A percentile compares a stretch with the other conserved stretches of the same genome.
Evolutionary conservation across 1,139 yeast genomes (phyloP).

Genomic region (Magnusiomyces ingens): DNA sequence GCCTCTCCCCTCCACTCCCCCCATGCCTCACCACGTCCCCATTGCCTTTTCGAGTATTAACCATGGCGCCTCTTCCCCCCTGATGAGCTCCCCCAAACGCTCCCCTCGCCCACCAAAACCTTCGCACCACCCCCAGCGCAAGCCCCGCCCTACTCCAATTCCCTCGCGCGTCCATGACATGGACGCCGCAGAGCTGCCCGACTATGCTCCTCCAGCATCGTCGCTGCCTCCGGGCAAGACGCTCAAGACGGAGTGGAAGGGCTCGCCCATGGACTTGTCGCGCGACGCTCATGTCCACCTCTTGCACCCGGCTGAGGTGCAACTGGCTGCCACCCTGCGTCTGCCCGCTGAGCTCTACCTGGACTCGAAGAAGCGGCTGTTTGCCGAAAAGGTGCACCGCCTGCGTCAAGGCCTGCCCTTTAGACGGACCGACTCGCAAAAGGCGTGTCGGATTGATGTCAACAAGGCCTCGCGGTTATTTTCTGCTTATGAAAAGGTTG

Average conservation of each 20-base stretch:
- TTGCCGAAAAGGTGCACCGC: constrained; percentile 80
- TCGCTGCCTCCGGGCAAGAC: constrained; percentile 67
- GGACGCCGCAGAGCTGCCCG: constrained; percentile 40
- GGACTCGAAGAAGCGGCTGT: constrained; percentile 87
- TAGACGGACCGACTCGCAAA: constrained; percentile 95
- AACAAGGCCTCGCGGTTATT: constrained; percentile 89
- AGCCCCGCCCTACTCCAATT: constrained; percentile 5
- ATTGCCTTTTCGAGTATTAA: not conserved
- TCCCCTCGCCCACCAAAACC: constrained; percentile 4
- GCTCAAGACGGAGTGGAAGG: constrained; percentile 93
- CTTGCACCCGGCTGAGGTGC: constrained; percentile 88
- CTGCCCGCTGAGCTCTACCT: constrained; percentile 81
- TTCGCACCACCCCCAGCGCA: constrained; percentile 2
- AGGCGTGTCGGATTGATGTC: constrained; percentile 95
- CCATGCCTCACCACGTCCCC: not conserved
- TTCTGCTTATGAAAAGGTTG: constrained; percentile 91
- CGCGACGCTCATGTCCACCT: constrained; percentile 63
- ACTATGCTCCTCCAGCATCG: constrained; percentile 64
- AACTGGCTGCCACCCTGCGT: constrained; percentile 79
- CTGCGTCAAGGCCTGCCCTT: constrained; percentile 71
- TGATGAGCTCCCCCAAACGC: not conserved
- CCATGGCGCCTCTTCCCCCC: not conserved
- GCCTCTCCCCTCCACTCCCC: not conserved
- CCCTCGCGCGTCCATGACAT: constrained; percentile 36
- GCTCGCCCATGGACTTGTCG: constrained; percentile 89